Evolutionary conservation across 164 flowering plant species (phyloP), one percentile per base, ranked within the genome.

Genomic region (Vitis amurensis): DNA sequence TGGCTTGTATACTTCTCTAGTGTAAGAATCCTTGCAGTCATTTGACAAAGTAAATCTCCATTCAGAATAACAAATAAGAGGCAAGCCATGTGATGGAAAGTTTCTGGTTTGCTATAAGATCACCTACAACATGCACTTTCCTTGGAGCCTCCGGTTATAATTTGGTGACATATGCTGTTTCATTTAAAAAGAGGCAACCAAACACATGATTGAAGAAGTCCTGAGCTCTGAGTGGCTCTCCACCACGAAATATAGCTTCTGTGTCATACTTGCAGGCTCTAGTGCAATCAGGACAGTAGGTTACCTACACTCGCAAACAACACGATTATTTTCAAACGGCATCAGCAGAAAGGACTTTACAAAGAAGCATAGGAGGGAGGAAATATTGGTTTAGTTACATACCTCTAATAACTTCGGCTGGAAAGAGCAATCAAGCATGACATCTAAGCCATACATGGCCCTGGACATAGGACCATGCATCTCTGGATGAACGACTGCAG

Each of bases 381-480:
- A 23, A 49, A 31, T 8, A 9, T 44, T 16, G 61, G 23, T 55
- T 23, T 16, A 50, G 61, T 50, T 31, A 59, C 84, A 65, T 37
- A 95, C 99, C 99, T 95, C 99, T 77, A 95, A 73, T 50, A 96
- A 73, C 76, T 93, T 96, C 8, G 99, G 99, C 68, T 86, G 83
- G 76, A 88, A 96, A 55, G 82, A 74, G 59, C 64, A 56, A 73
- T 92, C 97, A 58, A 96, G 97, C 99, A 96, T 96, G 63, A 96
- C 95, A 87, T 96, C 99, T 68, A 96, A 81, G 49, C 99, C 99
- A 82, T 96, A 96, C 63, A 92, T 93, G 47, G 98, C 93, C 80
- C 98, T 88, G 31, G 97, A 87, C 53, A 67, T 81, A 61, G 94
- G 77, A 73, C 76, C 74, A 56, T 91, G 97, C 99, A 96, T 93